Base-by-base conservation (phyloP, 768 basidiomycete genomes). In the Lactarius deliciosus region DNA sequence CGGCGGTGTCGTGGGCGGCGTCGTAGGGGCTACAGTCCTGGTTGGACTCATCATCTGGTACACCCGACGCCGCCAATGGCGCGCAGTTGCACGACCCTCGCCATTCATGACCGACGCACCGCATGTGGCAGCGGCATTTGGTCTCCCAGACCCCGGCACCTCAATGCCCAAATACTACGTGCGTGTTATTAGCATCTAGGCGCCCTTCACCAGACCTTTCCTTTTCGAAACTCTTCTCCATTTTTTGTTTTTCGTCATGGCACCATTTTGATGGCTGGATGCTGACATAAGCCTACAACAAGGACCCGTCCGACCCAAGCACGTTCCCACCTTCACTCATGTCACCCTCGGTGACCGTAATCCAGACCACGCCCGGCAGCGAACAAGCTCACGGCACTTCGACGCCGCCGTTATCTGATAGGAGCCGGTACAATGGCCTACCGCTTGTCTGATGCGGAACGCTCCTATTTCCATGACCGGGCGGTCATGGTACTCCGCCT, bases 291-390 rank as follows among this genome's bases (percentile, higher is more conserved):
- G n/a, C 57, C 0, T 34, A 10, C 32, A 16, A 9, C 1, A 4
- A 43, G 57, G 53, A 63, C 32, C 66, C 61, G 7, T 63, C 47
- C 5, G 66, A 59, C 40, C 61, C 61, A 38, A 59, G 57, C 38
- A 66, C 61, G 22, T 58, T 43, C 50, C 57, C 57, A 3, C 20
- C 6, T 1, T 20, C 61, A 36, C 11, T 63, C 5, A 6, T 5
- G 8, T 41, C 45, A 4, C 15, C 61, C 8, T 59, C 57, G 6
- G 16, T 0, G 18, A 45, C 30, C 22, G 60, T 18, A 18, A 57
- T 56, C 10, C 64, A 45, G 22, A 61, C 59, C 13, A 47, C 59
- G 1, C 10, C 22, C 0, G 32, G 15, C 18, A 55, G 61, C 53
- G 57, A 63, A 15, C 38, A 54, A 5, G 57, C 16, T 45, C 20